A percentile compares a stretch with the other conserved stretches of the same genome.
These are phyloP conservation scores for Proliferodiscus dingleyae DNA, from an alignment of 2,329 filamentous ascomycete species.

Conservation along the genomic window DNA sequence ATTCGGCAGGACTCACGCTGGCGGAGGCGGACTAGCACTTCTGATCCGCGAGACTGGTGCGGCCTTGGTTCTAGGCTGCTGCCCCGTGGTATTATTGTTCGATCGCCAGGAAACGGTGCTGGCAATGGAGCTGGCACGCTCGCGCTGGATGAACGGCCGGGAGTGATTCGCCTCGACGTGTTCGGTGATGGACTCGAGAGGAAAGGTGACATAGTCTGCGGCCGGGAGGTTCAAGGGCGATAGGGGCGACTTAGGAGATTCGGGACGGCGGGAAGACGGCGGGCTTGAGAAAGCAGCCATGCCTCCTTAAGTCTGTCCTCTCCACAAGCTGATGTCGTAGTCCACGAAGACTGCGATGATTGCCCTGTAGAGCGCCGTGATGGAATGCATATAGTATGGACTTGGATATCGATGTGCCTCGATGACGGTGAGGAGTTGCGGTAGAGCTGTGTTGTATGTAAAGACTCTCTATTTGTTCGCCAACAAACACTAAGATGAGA, in stretches of 20 bases:
- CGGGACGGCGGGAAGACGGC: slow-evolving; percentile 1
- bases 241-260: slow-evolving; percentile 16
- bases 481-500: no score
- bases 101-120: slow-evolving; percentile 28
- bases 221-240: slow-evolving; percentile 19
- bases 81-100: slow-evolving; percentile 6
- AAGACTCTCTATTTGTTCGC: not conserved
- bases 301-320: slow-evolving; percentile 9
- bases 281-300: not conserved
- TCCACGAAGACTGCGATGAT: slow-evolving; percentile 9
- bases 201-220: slow-evolving; percentile 16
- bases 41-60: slow-evolving; percentile 19
- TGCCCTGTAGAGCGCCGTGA: slow-evolving; percentile 3
- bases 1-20: slow-evolving; percentile 33
- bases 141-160: slow-evolving; percentile 4
- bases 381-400: slow-evolving; percentile 10
- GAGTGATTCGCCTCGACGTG: slow-evolving; percentile 28
- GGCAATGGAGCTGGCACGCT: slow-evolving; percentile 19
- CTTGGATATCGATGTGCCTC: slow-evolving; percentile 1
- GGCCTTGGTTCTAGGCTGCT: slow-evolving; percentile 5
- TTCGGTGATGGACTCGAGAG: slow-evolving; percentile 30
- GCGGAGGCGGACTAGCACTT: slow-evolving; percentile 35
- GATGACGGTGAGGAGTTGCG: no score
- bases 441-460: not conserved
- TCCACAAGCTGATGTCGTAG: slow-evolving; percentile 11